Conservation (phyloP, 345 rosid species). For the Salix arbutifolia region DNA sequence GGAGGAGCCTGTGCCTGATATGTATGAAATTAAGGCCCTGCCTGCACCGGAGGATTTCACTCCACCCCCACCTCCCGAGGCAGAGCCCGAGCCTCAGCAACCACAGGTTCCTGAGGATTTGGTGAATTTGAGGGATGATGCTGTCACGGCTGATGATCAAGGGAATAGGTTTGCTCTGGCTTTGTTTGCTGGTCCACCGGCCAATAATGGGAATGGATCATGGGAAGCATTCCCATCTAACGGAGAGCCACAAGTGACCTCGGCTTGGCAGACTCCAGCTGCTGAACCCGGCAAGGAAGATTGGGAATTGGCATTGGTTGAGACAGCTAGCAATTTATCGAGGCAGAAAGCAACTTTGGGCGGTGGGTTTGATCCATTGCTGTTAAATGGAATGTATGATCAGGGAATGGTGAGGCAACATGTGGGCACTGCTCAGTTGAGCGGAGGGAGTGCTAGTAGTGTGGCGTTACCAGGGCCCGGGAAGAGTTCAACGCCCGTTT, state of each 20-base stretch:
- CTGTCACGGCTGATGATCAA: constrained; percentile 59
- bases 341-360: constrained; percentile 70
- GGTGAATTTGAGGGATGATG: constrained; percentile 75
- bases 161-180: constrained; percentile 80
- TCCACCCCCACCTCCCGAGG: constrained; percentile 45
- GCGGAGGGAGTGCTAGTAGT: constrained; percentile 82
- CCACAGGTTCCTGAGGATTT: constrained; percentile 62
- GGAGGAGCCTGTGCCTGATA: constrained; percentile 38
- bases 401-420: constrained; percentile 75
- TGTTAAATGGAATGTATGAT: constrained; percentile 89
- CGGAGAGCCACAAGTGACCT: constrained; percentile 56
- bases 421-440: constrained; percentile 43
- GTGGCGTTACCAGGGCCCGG: constrained; percentile 60
- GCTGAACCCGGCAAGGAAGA: constrained; percentile 75
- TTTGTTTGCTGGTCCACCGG: constrained; percentile 56
- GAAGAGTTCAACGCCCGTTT: constrained; percentile 46
- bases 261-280: constrained; percentile 86
- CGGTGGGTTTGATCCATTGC: constrained; percentile 78
- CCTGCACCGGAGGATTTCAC: constrained; percentile 64
- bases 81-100: constrained; percentile 42
- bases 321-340: constrained; percentile 69
- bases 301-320: constrained; percentile 93
- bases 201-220: constrained; percentile 45
- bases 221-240: constrained; percentile 84
- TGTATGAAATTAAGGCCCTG: constrained; percentile 75